These are phyloP conservation scores for Komagataella phaffii DNA, from an alignment of 805 yeast species.

Conservation along the genomic window DNA sequence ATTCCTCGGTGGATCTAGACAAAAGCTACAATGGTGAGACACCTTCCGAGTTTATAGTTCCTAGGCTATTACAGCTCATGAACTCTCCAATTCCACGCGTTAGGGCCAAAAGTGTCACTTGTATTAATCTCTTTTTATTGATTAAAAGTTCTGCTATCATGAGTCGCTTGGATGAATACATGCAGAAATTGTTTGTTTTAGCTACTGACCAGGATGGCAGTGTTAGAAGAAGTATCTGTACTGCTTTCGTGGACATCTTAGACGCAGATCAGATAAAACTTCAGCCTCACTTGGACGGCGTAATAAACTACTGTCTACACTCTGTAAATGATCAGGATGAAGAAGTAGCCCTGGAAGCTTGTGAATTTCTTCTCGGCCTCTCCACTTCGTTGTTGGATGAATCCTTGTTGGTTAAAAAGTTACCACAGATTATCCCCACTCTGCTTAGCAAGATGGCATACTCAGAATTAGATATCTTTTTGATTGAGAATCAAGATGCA, in stretches of 20 bases:
- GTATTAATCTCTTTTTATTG: conserved; percentile 67
- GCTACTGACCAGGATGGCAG: conserved; percentile 48
- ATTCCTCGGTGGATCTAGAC: conserved; percentile 55
- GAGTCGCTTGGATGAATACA: conserved; percentile 50
- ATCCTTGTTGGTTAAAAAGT: conserved; percentile 41
- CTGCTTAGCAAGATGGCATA: conserved; percentile 76
- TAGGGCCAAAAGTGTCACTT: conserved; percentile 49
- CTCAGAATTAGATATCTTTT: conserved; percentile 64
- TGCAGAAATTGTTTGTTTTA: conserved; percentile 50
- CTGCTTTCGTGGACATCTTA: conserved; percentile 56
- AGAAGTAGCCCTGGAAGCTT: conserved; percentile 79
- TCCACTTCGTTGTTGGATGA: conserved; percentile 49
- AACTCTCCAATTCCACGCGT: conserved; percentile 29
- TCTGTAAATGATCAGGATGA: conserved; percentile 55
- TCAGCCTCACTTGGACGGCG: conserved; percentile 73
- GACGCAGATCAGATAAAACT: conserved; percentile 74
- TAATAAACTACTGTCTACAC: conserved; percentile 72
- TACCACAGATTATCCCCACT: conserved; percentile 60
- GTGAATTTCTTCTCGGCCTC: conserved; percentile 76
- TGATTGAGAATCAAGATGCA: conserved; percentile 50
- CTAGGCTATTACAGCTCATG: conserved; percentile 44
- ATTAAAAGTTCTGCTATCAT: conserved; percentile 54
- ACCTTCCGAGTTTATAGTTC: conserved; percentile 58
- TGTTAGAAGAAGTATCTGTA: conserved; percentile 65
- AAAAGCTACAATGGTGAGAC: conserved; percentile 47